These are phyloP conservation scores for Stemphylium beticola DNA, from an alignment of 2,329 filamentous ascomycete species.

Conservation along the genomic window DNA sequence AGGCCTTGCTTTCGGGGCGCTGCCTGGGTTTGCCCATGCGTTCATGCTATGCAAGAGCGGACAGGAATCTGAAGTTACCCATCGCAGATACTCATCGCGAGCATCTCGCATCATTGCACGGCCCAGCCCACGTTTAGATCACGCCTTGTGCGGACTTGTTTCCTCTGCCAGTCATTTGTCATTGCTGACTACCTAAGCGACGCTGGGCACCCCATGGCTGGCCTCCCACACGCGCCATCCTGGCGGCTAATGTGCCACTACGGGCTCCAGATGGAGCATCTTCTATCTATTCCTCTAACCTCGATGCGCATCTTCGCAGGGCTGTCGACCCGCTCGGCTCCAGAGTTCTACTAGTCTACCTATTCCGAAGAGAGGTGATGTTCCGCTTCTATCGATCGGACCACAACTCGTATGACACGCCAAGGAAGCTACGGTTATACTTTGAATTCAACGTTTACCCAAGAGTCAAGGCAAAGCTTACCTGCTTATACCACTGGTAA, in stretches of 20 bases:
- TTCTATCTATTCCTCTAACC: neutral
- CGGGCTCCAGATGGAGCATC: neutral
- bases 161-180: neutral
- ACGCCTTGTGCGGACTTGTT: neutral
- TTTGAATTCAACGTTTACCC: neutral
- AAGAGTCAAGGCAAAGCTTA: neutral
- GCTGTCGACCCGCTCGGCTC: neutral
- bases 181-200: neutral
- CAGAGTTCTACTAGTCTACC: too few relatives aligned
- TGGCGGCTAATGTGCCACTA: neutral
- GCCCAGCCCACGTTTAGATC: neutral
- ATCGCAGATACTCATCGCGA: neutral
- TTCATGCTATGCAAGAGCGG: constrained; percentile 2
- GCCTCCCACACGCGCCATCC: neutral
- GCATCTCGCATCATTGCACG: neutral
- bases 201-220: neutral
- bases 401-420: neutral
- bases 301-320: neutral
- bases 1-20: neutral
- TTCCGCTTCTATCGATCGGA: neutral
- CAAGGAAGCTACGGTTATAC: neutral
- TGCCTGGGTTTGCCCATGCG: neutral
- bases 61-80: neutral
- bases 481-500: neutral
- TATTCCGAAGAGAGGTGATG: neutral